A percentile compares a stretch with the other conserved stretches of the same genome.
These are phyloP conservation scores for Sarocladium brachiariae DNA, from an alignment of 2,329 filamentous ascomycete species.

Conservation along the genomic window DNA sequence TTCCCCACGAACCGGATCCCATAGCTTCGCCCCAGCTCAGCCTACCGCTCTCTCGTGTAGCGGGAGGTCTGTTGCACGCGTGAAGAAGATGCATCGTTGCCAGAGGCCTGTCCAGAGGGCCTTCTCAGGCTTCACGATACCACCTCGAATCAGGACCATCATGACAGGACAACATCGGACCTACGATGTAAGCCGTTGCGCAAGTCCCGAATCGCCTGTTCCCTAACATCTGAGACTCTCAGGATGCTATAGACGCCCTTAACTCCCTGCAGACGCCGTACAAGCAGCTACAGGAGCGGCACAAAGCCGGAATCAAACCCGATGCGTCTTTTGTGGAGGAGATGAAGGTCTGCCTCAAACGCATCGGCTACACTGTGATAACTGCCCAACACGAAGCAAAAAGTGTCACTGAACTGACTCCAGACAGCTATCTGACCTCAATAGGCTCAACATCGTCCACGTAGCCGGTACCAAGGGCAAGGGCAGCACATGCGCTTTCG, in stretches of 20 bases:
- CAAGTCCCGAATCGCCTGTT: neutral
- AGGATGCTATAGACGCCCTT: conserved; percentile 81
- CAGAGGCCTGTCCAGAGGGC: neutral
- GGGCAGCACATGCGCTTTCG: conserved; percentile 64
- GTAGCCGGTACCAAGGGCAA: conserved; percentile 74
- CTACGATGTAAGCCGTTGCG: conserved; percentile 27
- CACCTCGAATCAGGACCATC: conserved; percentile 18
- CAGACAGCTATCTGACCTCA: conserved; percentile 38
- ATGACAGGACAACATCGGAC: conserved; percentile 20
- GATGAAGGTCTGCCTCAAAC: conserved; percentile 70
- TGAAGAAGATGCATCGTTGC: neutral
- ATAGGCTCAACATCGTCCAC: conserved; percentile 60
- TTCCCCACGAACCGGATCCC: too few species aligned
- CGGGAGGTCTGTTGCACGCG: too few species aligned
- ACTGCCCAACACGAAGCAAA: conserved; percentile 4
- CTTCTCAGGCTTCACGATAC: too few species aligned
- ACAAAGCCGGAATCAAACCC: conserved; percentile 64
- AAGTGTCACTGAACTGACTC: too few species aligned
- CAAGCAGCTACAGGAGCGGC: conserved; percentile 69
- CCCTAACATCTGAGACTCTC: neutral
- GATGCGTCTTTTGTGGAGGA: conserved; percentile 67
- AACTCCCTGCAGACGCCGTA: conserved; percentile 91
- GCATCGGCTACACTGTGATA: conserved; percentile 68
- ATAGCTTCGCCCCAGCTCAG: too few species aligned
- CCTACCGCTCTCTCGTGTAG: too few species aligned